Conservation (phyloP, 2,329 filamentous ascomycete genomes). For the Tolypocladium paradoxum region DNA sequence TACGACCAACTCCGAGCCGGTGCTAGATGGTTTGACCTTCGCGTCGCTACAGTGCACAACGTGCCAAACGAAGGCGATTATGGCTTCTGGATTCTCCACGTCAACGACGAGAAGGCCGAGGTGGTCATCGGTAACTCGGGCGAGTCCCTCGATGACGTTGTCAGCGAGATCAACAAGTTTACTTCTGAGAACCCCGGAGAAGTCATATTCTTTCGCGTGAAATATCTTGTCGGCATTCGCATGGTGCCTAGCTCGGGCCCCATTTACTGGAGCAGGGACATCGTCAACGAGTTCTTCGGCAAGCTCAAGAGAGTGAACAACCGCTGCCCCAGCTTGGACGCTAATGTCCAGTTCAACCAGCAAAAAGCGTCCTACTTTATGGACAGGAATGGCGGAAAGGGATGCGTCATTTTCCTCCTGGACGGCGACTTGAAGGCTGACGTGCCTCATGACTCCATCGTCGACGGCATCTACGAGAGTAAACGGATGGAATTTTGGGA, state of each 20-base stretch:
- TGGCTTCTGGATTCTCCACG: constrained; percentile 31
- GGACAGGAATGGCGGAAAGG: constrained; percentile 18
- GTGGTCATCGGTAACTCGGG: constrained; percentile 34
- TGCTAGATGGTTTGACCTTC: constrained; percentile 36
- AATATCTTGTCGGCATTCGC: constrained; percentile 29
- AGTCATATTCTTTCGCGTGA: constrained; percentile 34
- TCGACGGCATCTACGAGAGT: constrained; percentile 19
- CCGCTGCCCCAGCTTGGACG: constrained; percentile 19
- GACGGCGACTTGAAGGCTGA: constrained; percentile 1
- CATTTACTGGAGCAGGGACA: constrained; percentile 23
- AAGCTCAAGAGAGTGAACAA: constrained; percentile 29
- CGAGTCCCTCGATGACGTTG: constrained; percentile 29
- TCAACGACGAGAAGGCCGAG: constrained; percentile 21
- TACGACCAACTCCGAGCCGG: constrained; percentile 33
- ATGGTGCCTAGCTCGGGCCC: constrained; percentile 16
- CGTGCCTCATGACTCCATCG: constrained; percentile 8
- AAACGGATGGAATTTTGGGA: constrained; percentile 14
- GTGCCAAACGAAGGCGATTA: constrained; percentile 3
- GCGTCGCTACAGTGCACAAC: constrained; percentile 23
- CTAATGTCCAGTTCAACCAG: constrained; percentile 12
- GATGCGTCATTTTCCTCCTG: constrained; percentile 22
- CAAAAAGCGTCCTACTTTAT: constrained; percentile 17
- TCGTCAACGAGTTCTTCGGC: constrained; percentile 31
- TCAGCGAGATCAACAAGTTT: constrained; percentile 33
- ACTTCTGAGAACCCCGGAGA: constrained; percentile 30